phyloP scores from a whole-genome alignment of 2,329 filamentous ascomycete species.

The Colletotrichum coccodes region DNA sequence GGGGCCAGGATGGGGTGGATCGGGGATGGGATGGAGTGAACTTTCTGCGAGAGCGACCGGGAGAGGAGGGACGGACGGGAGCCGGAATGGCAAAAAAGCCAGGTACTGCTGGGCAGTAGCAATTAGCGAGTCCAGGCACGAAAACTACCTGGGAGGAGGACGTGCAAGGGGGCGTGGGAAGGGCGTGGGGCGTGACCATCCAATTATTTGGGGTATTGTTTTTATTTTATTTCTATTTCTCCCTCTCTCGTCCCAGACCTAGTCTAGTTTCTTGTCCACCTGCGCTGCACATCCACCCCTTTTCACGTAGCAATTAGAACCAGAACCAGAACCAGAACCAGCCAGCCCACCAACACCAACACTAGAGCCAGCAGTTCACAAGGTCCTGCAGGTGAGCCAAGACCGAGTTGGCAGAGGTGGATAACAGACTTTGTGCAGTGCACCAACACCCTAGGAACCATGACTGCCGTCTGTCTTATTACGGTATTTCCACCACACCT shows the following conservation, averaged over 20 bases:
- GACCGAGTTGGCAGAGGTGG: slow-evolving; percentile 2
- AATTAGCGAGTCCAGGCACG: slow-evolving; percentile 21
- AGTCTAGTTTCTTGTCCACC: neutral
- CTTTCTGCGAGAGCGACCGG: neutral
- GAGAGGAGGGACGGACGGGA: neutral
- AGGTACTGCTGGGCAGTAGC: slow-evolving; percentile 17
- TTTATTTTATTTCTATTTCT: neutral
- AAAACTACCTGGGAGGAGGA: neutral
- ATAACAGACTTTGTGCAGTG: slow-evolving; percentile 3
- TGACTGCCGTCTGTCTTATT: neutral
- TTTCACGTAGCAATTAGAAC: neutral
- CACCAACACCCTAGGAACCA: neutral
- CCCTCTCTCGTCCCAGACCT: neutral
- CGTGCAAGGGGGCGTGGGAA: neutral
- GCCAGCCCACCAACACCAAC: neutral
- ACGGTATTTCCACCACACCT: neutral
- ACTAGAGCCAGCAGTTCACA: neutral
- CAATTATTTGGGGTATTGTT: neutral
- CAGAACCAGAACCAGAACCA: neutral
- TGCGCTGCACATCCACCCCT: neutral
- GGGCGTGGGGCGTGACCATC: neutral
- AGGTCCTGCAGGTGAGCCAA: slow-evolving; percentile 25
- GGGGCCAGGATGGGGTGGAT: slow-evolving; percentile 5
- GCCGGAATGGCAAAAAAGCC: slow-evolving; percentile 23
- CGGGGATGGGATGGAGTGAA: slow-evolving; percentile 10